Conservation (phyloP, 2,329 filamentous ascomycete species). For the Cladosporium sp. region DNA sequence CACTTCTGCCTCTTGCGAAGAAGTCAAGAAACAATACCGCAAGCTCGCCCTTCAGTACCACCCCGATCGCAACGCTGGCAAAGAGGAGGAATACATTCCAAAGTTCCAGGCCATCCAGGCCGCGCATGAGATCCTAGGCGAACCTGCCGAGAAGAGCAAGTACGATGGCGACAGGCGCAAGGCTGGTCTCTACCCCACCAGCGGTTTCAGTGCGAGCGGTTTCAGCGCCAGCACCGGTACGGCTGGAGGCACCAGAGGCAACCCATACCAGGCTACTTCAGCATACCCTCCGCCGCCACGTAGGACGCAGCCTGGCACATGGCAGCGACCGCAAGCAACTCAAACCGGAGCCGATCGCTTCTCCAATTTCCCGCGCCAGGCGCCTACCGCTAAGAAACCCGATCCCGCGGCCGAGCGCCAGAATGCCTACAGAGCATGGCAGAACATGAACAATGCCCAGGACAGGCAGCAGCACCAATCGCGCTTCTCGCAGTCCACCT, state of each 20-base stretch:
- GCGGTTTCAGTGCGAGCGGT: not conserved
- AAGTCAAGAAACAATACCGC: constrained; percentile 82
- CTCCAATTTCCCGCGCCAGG: constrained; percentile 36
- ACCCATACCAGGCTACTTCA: constrained; percentile 37
- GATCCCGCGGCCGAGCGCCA: constrained; percentile 38
- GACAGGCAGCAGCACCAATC: constrained; percentile 24
- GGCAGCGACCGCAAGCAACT: constrained; percentile 26
- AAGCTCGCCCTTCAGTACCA: constrained; percentile 84
- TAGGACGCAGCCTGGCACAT: constrained; percentile 37
- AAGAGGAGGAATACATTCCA: constrained; percentile 71
- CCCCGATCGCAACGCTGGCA: constrained; percentile 82
- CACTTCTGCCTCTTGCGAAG: constrained; percentile 62
- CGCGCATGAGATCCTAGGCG: constrained; percentile 72
- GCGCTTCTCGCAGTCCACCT: not conserved
- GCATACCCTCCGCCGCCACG: constrained; percentile 42
- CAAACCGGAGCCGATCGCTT: constrained; percentile 42
- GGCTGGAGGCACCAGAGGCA: constrained; percentile 27
- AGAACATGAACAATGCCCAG: constrained; percentile 43
- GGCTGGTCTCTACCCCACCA: constrained; percentile 35
- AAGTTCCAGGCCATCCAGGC: constrained; percentile 85
- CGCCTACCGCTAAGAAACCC: constrained; percentile 26
- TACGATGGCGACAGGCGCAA: constrained; percentile 61
- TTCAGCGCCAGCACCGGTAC: constrained; percentile 13
- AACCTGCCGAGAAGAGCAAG: constrained; percentile 53
- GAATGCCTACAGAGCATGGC: constrained; percentile 47